Base-by-base conservation (phyloP, 2,329 filamentous ascomycete species). In the Colletotrichum lini region DNA sequence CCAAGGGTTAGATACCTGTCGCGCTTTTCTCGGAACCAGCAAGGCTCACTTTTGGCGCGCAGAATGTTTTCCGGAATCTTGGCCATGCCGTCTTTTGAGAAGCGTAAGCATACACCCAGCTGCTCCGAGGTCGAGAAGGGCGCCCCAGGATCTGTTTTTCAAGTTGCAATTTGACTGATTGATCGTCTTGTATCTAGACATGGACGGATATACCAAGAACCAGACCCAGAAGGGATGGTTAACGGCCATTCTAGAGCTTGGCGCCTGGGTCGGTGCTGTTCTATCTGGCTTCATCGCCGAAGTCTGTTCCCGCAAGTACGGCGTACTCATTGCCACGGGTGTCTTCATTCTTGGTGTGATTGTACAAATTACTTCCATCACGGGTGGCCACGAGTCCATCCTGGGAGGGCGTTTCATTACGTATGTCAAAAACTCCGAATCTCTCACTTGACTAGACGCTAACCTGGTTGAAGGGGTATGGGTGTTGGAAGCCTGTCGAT, bases 211-310 rank as follows among this genome's bases (percentile, higher is more conserved):
- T 40, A 72, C 69, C 12, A 58, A 63, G 42, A 72, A 72, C 40
- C 58, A 53, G 18, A 72, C 69, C 7, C 58, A 87, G 73, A 90
- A 90, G 75, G 88, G 88, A 18, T 90, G 88, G 88, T 78, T 91
- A 6, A 90, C 88, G 0, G 85, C 92, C 2, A 94, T 94, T 73
- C 88, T 95, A 35, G 92, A 94, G 78, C 87, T 95, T 2, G 93
- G 93, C 63, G 93, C 92, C 53, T 95, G 92, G 92, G 78, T 94
- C n/a, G 93, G 93, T 47, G 89, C 91, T 0, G 80, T 95, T 3
- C 84, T 92, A 50, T 92, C 89, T 2, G 91, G 92, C 1, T 92
- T 92, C 76, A 79, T 94, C n/a, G 92, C 92, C 21, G 93, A 95
- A 77, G 84, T 87, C 4, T 79, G 91, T 60, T 92, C 90, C 2